Base-by-base conservation (phyloP, 148 eudicot species). In the Chenopodium formosanum region DNA sequence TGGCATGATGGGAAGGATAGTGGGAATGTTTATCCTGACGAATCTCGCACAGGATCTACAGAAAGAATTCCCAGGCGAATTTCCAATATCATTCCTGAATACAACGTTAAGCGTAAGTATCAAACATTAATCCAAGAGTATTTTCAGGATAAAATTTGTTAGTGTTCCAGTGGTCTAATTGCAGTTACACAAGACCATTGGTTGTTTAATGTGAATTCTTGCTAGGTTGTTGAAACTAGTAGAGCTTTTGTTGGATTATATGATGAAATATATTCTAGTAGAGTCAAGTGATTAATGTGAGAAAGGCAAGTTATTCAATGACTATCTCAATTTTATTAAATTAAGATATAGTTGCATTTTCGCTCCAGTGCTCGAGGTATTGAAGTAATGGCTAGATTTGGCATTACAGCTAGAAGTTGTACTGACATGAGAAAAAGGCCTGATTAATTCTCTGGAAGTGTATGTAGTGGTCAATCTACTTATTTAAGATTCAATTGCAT, bases 61-160 rank as follows among this genome's bases (percentile, higher is more conserved):
- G 67, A 80, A 47, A 79, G 78, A 84, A 85, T 83, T 79, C 95
- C 94, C 37, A 87, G 94, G 67, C 86, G 99, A 82, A 89, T 95
- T 83, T 92, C 99, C 81, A 91, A 85, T 86, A 93, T 95, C 71
- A 91, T 95, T 77, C 89, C 92, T 20, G 65, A 76, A 70, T 75
- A 77, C 83, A 83, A 82, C 47, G 86, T 84, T 75, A 90, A 88
- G 70, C 88, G 99, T 94, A 92, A 93, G 97, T 86, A 69, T 70
- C 64, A 80, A 27, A 67, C 4, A 2, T 50, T 40, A 69, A 31
- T 70, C 34, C 32, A 62, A 65, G 34, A 14, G 22, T 62, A 23
- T 50, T 5, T 71, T n/a, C 27, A 25, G 40, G 19, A 74, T 29
- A 4, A 66, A 31, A 20, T 44, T 47, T 50, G 31, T 31, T 50